Conservation (phyloP, 306 rosid genomes). For the Arachis stenosperma region DNA sequence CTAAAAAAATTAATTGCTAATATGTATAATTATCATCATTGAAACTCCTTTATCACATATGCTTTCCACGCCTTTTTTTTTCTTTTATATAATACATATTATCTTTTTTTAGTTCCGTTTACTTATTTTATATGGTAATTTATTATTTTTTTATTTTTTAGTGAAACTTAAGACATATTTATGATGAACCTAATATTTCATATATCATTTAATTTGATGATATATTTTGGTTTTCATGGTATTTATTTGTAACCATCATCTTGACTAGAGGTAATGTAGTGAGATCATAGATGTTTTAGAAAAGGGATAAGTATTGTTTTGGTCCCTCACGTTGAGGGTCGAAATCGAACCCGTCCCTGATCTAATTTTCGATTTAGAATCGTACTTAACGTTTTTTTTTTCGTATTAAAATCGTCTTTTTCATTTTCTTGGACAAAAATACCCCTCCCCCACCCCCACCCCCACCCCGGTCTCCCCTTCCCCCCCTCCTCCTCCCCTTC, state of each 20-base stretch:
- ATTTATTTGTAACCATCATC: constrained; percentile 27
- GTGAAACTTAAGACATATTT: constrained; percentile 20
- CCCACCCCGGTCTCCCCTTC: too few species aligned
- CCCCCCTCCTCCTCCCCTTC: too few species aligned
- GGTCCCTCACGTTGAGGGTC: too few species aligned
- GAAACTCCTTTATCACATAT: neutral
- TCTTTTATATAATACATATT: neutral
- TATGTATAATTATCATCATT: neutral
- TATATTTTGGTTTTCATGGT: constrained; percentile 27
- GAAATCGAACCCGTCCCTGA: too few species aligned
- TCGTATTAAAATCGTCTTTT: too few species aligned
- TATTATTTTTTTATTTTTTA: neutral
- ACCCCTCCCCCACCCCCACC: too few species aligned
- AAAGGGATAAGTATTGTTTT: too few species aligned
- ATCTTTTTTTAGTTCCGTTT: neutral
- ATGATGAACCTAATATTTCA: constrained; percentile 5
- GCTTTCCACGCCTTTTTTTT: neutral
- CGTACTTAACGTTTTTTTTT: too few species aligned
- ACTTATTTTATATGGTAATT: neutral
- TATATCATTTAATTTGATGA: constrained; percentile 5
- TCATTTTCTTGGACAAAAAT: too few species aligned
- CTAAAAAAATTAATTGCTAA: too few species aligned
- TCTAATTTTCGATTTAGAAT: too few species aligned
- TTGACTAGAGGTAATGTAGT: constrained; percentile 26
- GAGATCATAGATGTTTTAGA: too few species aligned